Evolutionary conservation across 163 green algal genomes (phyloP).

Genomic region (Chlamydomonas reinhardtii): DNA sequence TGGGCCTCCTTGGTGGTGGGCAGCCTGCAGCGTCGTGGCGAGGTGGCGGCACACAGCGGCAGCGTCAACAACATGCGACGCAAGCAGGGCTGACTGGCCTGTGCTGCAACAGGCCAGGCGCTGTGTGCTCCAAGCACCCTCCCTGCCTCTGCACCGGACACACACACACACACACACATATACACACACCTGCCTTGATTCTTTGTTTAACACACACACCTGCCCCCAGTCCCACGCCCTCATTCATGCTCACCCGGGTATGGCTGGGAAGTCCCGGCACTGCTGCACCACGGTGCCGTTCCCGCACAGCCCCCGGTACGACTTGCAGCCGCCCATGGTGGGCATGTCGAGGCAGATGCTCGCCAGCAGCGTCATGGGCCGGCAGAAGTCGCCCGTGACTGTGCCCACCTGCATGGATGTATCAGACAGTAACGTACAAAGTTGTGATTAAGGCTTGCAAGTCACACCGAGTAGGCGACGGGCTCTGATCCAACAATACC

Average conservation of each 20-base stretch:
- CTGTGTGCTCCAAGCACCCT: background rate
- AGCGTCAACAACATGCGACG: background rate
- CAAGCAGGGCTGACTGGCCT: background rate
- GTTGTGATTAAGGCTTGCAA: too few relatives aligned
- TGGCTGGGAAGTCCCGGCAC: background rate
- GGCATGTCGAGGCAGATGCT: conserved; percentile 9
- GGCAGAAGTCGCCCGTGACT: background rate
- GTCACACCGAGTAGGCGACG: background rate
- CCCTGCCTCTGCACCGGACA: too few relatives aligned
- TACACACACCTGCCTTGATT: too few relatives aligned
- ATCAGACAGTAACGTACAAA: too few relatives aligned
- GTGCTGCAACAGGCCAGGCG: background rate
- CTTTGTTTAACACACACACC: too few relatives aligned
- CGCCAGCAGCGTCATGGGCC: conserved; percentile 9
- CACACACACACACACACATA: too few relatives aligned
- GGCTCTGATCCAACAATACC: too few relatives aligned
- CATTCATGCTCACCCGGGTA: background rate
- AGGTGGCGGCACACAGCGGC: background rate
- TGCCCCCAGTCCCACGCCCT: background rate
- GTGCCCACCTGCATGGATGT: background rate
- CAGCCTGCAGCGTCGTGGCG: background rate
- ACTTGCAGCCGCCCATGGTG: background rate
- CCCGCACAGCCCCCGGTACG: background rate
- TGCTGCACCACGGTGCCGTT: conserved; percentile 2
- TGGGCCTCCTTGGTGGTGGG: conserved; percentile 10